Evolutionary conservation across 371 early-diverging fungal genomes (phyloP).

Genomic region (Synchytrium microbalum): DNA sequence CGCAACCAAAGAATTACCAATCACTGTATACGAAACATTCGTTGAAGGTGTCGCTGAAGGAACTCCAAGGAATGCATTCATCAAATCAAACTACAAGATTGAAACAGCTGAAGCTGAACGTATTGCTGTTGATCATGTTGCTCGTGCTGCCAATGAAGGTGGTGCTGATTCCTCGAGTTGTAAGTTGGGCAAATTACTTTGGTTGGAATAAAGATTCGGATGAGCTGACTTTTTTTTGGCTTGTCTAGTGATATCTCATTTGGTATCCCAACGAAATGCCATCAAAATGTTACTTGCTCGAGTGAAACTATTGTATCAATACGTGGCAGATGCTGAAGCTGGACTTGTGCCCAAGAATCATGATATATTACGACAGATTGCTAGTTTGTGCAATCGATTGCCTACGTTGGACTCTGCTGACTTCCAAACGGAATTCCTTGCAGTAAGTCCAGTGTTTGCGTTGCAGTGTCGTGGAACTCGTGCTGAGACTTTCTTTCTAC

Average conservation of each 20-base stretch:
- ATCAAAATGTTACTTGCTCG: constrained; percentile 74
- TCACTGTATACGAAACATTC: constrained; percentile 70
- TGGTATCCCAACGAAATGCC: constrained; percentile 70
- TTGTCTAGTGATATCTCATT: constrained; percentile 53
- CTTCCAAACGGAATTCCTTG: constrained; percentile 62
- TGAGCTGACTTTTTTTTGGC: not conserved
- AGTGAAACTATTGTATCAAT: constrained; percentile 57
- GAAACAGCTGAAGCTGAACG: constrained; percentile 80
- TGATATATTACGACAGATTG: constrained; percentile 67
- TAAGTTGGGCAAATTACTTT: constrained; percentile 1
- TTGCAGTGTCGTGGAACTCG: not conserved
- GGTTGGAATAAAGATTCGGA: constrained; percentile 1
- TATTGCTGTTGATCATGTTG: constrained; percentile 80
- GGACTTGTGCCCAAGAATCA: constrained; percentile 63
- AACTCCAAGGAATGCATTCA: constrained; percentile 54
- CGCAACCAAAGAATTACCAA: constrained; percentile 51
- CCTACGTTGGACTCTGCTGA: constrained; percentile 60
- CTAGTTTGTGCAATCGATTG: constrained; percentile 60
- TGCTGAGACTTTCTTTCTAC: not conserved
- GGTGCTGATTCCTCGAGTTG: constrained; percentile 40
- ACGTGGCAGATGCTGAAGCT: constrained; percentile 58
- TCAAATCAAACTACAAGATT: constrained; percentile 60
- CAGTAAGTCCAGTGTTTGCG: constrained; percentile 32
- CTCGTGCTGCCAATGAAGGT: constrained; percentile 52
- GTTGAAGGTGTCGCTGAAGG: constrained; percentile 60